phyloP scores from a whole-genome alignment of 495 filamentous ascomycete species.

The Lepidopterella palustris region DNA sequence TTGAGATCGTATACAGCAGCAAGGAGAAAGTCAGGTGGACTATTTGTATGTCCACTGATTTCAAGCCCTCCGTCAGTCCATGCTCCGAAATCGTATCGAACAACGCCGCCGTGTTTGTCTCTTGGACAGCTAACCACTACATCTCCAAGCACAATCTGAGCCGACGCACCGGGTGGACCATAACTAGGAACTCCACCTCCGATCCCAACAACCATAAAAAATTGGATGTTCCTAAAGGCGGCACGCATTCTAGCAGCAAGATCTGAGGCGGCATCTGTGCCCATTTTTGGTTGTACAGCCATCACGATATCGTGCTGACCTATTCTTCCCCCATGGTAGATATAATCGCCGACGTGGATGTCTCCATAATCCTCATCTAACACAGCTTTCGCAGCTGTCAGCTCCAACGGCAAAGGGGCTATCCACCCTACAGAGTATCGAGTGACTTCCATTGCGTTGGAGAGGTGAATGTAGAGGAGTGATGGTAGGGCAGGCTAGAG shows the following conservation, averaged over 20 bases:
- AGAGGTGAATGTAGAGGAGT: no score
- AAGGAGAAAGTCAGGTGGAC: not conserved
- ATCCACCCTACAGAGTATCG: no score
- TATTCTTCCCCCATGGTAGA: slow-evolving; percentile 34
- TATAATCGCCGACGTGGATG: no score
- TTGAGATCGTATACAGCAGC: not conserved
- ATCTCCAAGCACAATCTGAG: slow-evolving; percentile 36
- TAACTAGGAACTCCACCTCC: slow-evolving; percentile 28
- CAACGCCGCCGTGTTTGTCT: slow-evolving; percentile 27
- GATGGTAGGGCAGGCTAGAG: no score
- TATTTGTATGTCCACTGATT: not conserved
- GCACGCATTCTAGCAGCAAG: slow-evolving; percentile 4
- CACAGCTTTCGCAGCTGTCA: no score
- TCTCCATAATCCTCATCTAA: no score
- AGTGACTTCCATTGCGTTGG: no score
- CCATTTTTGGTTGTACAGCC: slow-evolving; percentile 31
- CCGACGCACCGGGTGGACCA: slow-evolving; percentile 16
- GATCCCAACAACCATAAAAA: slow-evolving; percentile 7
- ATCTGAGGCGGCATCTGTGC: slow-evolving; percentile 29
- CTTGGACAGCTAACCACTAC: slow-evolving; percentile 37
- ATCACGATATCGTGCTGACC: slow-evolving; percentile 36
- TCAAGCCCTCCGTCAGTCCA: not conserved
- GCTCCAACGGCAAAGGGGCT: no score
- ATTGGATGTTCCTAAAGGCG: not conserved
- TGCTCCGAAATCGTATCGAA: slow-evolving; percentile 32